phyloP scores from a whole-genome alignment of 108 stramenopile species.

The Conticribra guillardii region DNA sequence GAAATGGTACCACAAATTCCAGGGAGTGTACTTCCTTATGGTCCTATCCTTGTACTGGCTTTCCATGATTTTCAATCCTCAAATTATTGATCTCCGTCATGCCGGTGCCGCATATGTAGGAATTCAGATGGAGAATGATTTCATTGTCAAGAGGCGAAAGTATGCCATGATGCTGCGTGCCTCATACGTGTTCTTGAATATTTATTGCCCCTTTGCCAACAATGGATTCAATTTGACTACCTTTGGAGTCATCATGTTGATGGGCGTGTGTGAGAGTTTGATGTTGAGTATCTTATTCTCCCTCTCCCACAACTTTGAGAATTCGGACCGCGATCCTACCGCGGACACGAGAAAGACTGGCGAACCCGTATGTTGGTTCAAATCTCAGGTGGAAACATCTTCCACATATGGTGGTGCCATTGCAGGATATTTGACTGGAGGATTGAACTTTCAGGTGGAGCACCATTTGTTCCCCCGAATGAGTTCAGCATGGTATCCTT shows the following conservation, averaged over 20 bases:
- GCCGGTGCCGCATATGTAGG: conserved; percentile 67
- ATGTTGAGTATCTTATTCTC: conserved; percentile 84
- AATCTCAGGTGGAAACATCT: conserved; percentile 89
- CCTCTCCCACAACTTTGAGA: conserved; percentile 94
- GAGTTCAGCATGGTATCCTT: conserved; percentile 94
- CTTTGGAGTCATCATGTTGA: conserved; percentile 68
- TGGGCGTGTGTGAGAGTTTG: conserved; percentile 79
- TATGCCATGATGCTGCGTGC: conserved; percentile 64
- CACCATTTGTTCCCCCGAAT: conserved; percentile 95
- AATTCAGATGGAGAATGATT: conserved; percentile 79
- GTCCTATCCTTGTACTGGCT: conserved; percentile 81
- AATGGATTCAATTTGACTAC: conserved; percentile 42
- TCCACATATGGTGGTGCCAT: conserved; percentile 90
- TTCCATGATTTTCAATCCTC: conserved; percentile 81
- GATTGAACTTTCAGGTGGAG: conserved; percentile 94
- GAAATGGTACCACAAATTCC: conserved; percentile 74
- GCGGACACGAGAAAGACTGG: conserved; percentile 53
- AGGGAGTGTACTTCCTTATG: conserved; percentile 72
- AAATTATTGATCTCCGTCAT: conserved; percentile 79
- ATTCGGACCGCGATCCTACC: conserved; percentile 83
- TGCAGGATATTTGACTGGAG: conserved; percentile 86
- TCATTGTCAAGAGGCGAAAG: conserved; percentile 66
- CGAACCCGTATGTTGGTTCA: conserved; percentile 89
- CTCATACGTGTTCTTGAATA: conserved; percentile 70
- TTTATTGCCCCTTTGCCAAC: conserved; percentile 69